Base-by-base conservation (phyloP, 139 green algal species). In the Coelastrella sp. region DNA sequence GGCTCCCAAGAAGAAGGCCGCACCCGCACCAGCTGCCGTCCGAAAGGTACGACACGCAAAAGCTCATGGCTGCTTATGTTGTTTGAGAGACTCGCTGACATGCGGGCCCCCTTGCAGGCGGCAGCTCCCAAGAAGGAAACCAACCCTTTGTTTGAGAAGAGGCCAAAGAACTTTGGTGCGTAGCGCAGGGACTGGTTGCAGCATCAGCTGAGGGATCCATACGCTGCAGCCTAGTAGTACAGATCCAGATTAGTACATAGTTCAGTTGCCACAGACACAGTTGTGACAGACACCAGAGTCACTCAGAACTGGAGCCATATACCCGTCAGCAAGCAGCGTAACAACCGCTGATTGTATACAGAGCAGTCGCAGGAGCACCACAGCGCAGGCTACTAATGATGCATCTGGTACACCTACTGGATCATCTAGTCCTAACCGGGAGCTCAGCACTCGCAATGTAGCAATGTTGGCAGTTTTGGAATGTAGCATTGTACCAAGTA, bases 131-230 rank as follows among this genome's bases (percentile, higher is more conserved):
- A 95, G 60, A 97, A 97, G 95, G 90, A 94, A 20, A 94, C 93
- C 65, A 98, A 99, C 96, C 98, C 98, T 82, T 96, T 99, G 19
- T 99, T 97, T 93, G 98, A 99, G 96, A 99, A 98, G 95, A 86
- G 96, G 72, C 81, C 94, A n/a, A 98, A 98, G 94, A 95, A 91
- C 57, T 99, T 99, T 93, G 96, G 98, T 97, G 91, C 91, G 95
- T 66, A 78, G 73, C 8, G 74, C 70, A n/a, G 78, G 73, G 58
- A 61, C 60, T 60, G 60, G 82, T 11, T 59, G 59, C 24, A 8
- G 7, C 19, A 76, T 8, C 19, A 76, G 19, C 17, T 76, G 63
- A 70, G 12, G 15, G 63, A 70, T 70, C 63, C 63, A 22, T 70
- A 17, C 15, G 63, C 12, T 9, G 63, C 12, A 70, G 9, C 63